These are phyloP conservation scores for Russula olivacea DNA, from an alignment of 768 basidiomycete genomes.

Conservation along the genomic window DNA sequence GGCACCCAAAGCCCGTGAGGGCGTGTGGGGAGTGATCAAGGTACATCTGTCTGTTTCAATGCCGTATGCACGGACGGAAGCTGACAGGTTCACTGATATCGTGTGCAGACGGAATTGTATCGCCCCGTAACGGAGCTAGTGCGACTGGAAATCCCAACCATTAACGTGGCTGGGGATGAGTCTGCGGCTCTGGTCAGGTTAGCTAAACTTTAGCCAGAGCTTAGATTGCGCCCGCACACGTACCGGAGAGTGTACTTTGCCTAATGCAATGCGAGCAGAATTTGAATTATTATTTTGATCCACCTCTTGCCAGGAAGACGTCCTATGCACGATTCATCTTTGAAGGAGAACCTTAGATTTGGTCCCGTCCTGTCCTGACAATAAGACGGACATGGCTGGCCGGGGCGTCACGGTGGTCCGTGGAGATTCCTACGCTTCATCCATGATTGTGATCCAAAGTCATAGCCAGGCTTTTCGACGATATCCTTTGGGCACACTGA, in stretches of 20 bases:
- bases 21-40: constrained; percentile 74
- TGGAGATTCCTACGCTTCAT: no score
- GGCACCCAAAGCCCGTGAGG: constrained; percentile 45
- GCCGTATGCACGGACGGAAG: background rate
- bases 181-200: constrained; percentile 46
- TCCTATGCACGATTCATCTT: background rate
- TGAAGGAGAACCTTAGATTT: background rate
- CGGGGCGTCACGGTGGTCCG: background rate
- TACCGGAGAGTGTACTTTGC: background rate
- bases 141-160: constrained; percentile 34
- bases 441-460: background rate
- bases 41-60: constrained; percentile 31
- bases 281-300: background rate
- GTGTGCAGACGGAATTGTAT: constrained; percentile 49
- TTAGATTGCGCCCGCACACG: background rate
- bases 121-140: constrained; percentile 43
- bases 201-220: constrained; percentile 16
- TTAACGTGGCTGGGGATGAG: constrained; percentile 41
- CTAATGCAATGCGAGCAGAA: background rate
- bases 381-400: background rate
- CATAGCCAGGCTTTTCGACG: background rate
- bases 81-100: constrained; percentile 12
- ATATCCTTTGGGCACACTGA: background rate
- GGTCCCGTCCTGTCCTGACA: background rate
- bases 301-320: background rate